A percentile compares a stretch with the other conserved stretches of the same genome.
Conservation (phyloP, 768 basidiomycete species). For the Boletellus emodensis region DNA sequence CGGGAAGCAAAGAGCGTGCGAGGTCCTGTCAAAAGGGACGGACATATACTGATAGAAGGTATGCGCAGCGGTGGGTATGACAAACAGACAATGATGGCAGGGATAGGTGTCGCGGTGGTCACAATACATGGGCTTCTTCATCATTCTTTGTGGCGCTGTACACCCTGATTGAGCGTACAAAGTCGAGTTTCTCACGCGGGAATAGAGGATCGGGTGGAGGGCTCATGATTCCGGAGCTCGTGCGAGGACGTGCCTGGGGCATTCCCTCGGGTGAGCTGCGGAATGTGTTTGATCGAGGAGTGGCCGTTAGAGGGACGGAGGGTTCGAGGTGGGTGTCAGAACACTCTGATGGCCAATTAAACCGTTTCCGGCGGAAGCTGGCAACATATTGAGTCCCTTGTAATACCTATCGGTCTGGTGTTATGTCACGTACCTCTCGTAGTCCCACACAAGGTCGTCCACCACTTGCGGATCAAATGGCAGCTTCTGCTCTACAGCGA, state of each 20-base stretch:
- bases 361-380: constrained; percentile 64
- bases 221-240: constrained; percentile 12
- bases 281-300: constrained; percentile 20
- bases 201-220: constrained; percentile 23
- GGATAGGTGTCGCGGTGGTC: constrained; percentile 3
- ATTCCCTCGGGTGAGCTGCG: constrained; percentile 18
- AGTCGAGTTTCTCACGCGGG: constrained; percentile 39
- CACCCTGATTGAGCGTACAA: constrained; percentile 50
- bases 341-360: constrained; percentile 61
- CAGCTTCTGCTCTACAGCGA: constrained; percentile 22
- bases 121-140: constrained; percentile 24
- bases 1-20: constrained; percentile 15
- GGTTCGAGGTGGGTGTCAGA: constrained; percentile 31
- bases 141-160: constrained; percentile 46
- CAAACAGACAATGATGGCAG: background rate
- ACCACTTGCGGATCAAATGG: constrained; percentile 22
- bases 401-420: background rate
- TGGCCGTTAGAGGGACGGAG: constrained; percentile 17
- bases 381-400: constrained; percentile 5
- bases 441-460: constrained; percentile 33
- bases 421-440: constrained; percentile 30
- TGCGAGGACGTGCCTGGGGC: constrained; percentile 8
- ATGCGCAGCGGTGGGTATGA: background rate
- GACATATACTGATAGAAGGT: constrained; percentile 3
- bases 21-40: constrained; percentile 9